These are phyloP conservation scores for Aspergillus sp. DNA, from an alignment of 2,329 filamentous ascomycete genomes.

Conservation along the genomic window DNA sequence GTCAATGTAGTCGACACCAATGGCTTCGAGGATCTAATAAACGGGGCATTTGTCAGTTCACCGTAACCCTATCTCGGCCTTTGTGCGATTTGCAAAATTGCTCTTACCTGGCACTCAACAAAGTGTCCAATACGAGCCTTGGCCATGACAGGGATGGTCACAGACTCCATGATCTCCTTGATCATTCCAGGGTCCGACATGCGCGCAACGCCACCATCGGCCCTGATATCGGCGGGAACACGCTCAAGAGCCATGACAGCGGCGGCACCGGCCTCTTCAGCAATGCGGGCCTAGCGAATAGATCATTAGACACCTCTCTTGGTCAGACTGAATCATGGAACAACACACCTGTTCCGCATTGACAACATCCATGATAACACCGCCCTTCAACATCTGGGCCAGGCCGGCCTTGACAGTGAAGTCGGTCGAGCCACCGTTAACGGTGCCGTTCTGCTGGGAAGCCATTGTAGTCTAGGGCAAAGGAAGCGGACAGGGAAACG, in stretches of 20 bases:
- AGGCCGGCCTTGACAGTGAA: constrained; percentile 92
- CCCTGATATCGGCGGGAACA: constrained; percentile 91
- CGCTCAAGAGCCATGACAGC: constrained; percentile 99
- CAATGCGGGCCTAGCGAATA: constrained; percentile 69
- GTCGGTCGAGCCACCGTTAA: constrained; percentile 41
- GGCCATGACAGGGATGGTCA: constrained; percentile 98
- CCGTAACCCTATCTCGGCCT: neutral
- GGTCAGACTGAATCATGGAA: neutral
- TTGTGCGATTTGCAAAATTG: too few species aligned
- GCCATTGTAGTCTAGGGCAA: constrained; percentile 24
- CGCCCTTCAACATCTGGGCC: constrained; percentile 97
- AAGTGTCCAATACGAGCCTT: constrained; percentile 97
- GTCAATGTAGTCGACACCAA: constrained; percentile 96
- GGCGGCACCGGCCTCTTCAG: constrained; percentile 89
- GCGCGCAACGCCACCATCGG: constrained; percentile 83
- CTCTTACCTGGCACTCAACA: constrained; percentile 74
- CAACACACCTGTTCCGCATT: constrained; percentile 65
- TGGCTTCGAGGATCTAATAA: constrained; percentile 74
- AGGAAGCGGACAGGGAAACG: constrained; percentile 1
- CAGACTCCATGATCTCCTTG: constrained; percentile 85
- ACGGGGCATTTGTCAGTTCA: constrained; percentile 1
- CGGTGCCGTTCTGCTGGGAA: constrained; percentile 24
- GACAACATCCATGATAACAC: constrained; percentile 98
- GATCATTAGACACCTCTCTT: neutral
- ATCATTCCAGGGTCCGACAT: constrained; percentile 97